Evolutionary conservation across 2,329 filamentous ascomycete genomes (phyloP).

Genomic region (Ophiostoma ips): DNA sequence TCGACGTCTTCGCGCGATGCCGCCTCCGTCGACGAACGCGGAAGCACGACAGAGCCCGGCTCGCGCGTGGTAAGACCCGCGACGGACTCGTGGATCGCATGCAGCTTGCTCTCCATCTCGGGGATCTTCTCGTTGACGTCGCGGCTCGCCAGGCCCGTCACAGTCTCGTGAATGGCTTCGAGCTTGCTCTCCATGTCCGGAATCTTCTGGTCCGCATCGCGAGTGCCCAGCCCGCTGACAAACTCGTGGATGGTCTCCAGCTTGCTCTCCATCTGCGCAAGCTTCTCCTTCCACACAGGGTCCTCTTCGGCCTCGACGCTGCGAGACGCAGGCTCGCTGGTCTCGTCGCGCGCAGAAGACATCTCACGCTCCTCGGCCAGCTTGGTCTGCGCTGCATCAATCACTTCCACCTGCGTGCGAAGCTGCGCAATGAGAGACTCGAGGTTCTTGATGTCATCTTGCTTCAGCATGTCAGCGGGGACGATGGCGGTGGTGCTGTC

Average conservation of each 20-base stretch:
- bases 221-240: conserved; percentile 15
- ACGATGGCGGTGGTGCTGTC: conserved; percentile 35
- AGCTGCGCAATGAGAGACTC: conserved; percentile 74
- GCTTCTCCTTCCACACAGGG: conserved; percentile 17
- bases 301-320: conserved; percentile 6
- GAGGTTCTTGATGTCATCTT: conserved; percentile 70
- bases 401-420: conserved; percentile 67
- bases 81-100: not conserved
- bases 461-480: conserved; percentile 40
- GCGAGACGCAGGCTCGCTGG: not conserved
- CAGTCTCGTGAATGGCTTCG: not conserved
- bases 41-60: not conserved
- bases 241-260: conserved; percentile 20
- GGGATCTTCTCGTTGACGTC: not conserved
- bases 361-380: not conserved
- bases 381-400: conserved; percentile 31
- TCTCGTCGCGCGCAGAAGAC: not conserved
- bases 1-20: conserved; percentile 74
- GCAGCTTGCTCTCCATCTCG: not conserved
- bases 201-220: conserved; percentile 3
- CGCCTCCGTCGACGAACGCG: conserved; percentile 24
- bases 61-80: not conserved
- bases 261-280: conserved; percentile 34
- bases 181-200: conserved; percentile 1
- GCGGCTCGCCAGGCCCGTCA: not conserved